Conservation (phyloP, 768 basidiomycete genomes). For the Neoboletus magnificus region DNA sequence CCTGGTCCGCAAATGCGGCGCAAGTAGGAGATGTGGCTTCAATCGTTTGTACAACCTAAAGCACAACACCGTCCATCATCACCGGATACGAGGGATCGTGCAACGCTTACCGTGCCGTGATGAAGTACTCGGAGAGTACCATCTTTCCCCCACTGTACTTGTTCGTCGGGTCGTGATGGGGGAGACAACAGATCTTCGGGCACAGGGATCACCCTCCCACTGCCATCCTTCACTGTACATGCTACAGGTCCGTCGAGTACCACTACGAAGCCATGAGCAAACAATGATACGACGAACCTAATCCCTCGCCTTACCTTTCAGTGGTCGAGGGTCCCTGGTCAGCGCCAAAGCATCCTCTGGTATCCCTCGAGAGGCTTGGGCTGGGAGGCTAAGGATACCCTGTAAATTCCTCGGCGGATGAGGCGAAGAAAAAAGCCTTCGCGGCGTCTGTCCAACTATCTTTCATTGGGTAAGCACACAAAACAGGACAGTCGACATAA, state of each 20-base stretch:
- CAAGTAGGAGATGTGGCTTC: slow-evolving; percentile 73
- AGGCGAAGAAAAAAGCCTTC: slow-evolving; percentile 71
- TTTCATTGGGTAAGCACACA: not conserved
- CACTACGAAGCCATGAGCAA: slow-evolving; percentile 25
- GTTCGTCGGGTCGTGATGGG: slow-evolving; percentile 62
- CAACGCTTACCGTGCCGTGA: slow-evolving; percentile 53
- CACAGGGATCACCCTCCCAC: slow-evolving; percentile 52
- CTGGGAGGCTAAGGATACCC: slow-evolving; percentile 68
- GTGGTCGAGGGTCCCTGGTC: slow-evolving; percentile 50
- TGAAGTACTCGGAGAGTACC: slow-evolving; percentile 59
- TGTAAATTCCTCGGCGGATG: slow-evolving; percentile 76
- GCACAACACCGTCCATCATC: slow-evolving; percentile 4
- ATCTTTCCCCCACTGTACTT: slow-evolving; percentile 62
- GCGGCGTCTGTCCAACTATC: slow-evolving; percentile 87
- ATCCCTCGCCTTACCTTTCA: slow-evolving; percentile 45
- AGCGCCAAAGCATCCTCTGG: slow-evolving; percentile 80
- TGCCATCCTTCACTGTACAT: slow-evolving; percentile 49
- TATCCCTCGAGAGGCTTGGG: slow-evolving; percentile 69
- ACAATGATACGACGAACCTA: not conserved
- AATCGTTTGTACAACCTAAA: slow-evolving; percentile 68
- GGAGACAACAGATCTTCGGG: slow-evolving; percentile 53
- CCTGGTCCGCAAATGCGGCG: slow-evolving; percentile 72
- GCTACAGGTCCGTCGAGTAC: slow-evolving; percentile 40
- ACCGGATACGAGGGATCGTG: not conserved
- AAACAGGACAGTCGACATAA: slow-evolving; percentile 13